Conservation (phyloP, 495 filamentous ascomycete genomes). For the Polyplosphaeria fusca region DNA sequence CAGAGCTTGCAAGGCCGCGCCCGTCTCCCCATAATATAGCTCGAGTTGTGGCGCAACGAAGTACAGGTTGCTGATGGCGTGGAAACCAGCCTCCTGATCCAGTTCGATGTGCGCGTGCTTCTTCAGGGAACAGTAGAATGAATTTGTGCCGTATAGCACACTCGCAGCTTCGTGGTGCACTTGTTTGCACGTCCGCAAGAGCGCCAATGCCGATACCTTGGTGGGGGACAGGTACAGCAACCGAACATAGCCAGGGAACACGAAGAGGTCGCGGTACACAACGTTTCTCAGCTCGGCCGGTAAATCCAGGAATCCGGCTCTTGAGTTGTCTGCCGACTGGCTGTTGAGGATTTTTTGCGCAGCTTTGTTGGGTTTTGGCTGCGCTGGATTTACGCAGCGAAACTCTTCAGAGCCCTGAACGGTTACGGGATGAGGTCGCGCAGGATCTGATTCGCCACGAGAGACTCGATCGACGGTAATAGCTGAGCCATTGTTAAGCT, state of each 20-base stretch:
- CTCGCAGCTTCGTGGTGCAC: slow-evolving; percentile 19
- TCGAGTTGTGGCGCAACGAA: too few relatives aligned
- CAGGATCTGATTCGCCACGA: neutral
- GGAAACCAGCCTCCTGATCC: neutral
- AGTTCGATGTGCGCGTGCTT: neutral
- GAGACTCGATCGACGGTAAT: neutral
- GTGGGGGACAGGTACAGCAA: neutral
- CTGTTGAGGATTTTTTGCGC: neutral
- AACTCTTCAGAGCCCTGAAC: neutral
- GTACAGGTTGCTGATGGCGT: neutral
- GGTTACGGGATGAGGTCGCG: neutral
- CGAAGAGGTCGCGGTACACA: slow-evolving; percentile 14
- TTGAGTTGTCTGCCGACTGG: neutral
- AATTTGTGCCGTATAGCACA: slow-evolving; percentile 20
- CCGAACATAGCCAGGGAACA: slow-evolving; percentile 11
- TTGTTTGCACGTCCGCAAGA: slow-evolving; percentile 18
- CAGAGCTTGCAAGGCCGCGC: neutral
- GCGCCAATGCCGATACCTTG: neutral
- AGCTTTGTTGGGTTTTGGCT: neutral
- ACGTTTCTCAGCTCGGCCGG: slow-evolving; percentile 19
- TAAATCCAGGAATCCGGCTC: slow-evolving; percentile 19
- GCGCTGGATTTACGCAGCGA: neutral
- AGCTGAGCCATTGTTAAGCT: neutral
- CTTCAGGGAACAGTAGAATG: slow-evolving; percentile 12
- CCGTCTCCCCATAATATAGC: neutral